These are phyloP conservation scores for Tulasnella sp. DNA, from an alignment of 768 basidiomycete species.

Conservation along the genomic window DNA sequence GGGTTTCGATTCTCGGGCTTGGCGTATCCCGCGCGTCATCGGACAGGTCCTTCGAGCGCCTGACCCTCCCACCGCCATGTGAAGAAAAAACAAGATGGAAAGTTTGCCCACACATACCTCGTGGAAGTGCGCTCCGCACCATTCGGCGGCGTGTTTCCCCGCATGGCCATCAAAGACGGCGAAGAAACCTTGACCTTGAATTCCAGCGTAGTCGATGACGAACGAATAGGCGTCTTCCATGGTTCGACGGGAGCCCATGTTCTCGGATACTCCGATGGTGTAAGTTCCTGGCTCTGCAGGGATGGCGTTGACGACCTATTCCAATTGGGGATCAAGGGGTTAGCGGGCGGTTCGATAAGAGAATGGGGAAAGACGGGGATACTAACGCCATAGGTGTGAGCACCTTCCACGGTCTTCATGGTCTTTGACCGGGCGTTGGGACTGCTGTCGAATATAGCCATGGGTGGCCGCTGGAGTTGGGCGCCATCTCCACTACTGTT, in stretches of 20 bases:
- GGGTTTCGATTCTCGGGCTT: not conserved
- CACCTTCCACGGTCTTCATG: conserved; percentile 67
- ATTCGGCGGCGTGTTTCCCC: conserved; percentile 97
- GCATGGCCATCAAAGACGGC: conserved; percentile 99
- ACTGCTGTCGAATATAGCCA: conserved; percentile 24
- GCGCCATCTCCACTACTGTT: not conserved
- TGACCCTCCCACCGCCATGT: conserved; percentile 1
- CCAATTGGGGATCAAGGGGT: not conserved
- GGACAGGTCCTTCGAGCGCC: not conserved
- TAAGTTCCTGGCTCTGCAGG: conserved; percentile 61
- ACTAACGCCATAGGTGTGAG: conserved; percentile 74
- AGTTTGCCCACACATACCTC: conserved; percentile 44
- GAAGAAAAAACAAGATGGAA: not conserved
- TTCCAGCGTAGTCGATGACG: conserved; percentile 85
- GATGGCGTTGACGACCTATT: conserved; percentile 70
- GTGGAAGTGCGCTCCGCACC: conserved; percentile 96
- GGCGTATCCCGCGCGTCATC: not conserved
- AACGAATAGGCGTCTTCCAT: conserved; percentile 99
- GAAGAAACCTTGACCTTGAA: conserved; percentile 96
- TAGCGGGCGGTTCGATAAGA: not conserved
- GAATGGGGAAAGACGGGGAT: not conserved
- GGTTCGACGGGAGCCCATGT: conserved; percentile 82
- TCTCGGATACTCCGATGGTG: conserved; percentile 73
- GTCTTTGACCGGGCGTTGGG: conserved; percentile 75
- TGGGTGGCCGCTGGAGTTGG: not conserved